Evolutionary conservation across 192 early-diverging fungal species (phyloP), one percentile per base, ranked within the genome.

Genomic region (Coemansia sp.): DNA sequence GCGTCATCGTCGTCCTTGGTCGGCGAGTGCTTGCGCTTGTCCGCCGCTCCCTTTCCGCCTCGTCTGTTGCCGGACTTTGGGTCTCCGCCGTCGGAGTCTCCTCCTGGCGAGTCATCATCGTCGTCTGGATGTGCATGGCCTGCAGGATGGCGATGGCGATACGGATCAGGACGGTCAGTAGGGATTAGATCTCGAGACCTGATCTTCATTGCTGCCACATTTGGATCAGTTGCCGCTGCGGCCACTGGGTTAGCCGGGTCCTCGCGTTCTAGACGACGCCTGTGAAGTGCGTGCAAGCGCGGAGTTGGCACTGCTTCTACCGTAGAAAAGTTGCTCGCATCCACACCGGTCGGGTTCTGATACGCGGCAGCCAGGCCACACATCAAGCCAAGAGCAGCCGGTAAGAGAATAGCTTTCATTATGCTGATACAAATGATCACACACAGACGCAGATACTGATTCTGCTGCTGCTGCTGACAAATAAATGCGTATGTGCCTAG

Each of bases 181-280:
- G 76, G 76, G 11, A 83, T 61, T 53, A 83, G 70, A 58, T 83
- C 80, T 38, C 70, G 60, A 36, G 75, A 75, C 64, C 72, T 77
- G 36, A 83, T 83, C 60, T 69, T 78, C 67, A 83, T 77, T 1
- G 80, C 80, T 12, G 80, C 80, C 41, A 78, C 75, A 38, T 83
- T 83, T 0, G 80, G 80, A 44, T 83, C 80, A 20, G 70, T 74
- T 7, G 80, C 80, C 29, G 80, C 80, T n/a, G 80, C 80, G 16
- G 80, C 80, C 5, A 83, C 80, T 9, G 80, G 80, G 49, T 83
- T 77, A 3, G 75, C 80, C 9, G 80, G 75, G 38, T 83, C 80
- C 38, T 77, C 75, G 29, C 57, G 53, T 4, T 68, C 69, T 44
- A 57, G 29, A 53, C 74, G 76, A n/a, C 75, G 64, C 62, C 68